Percentiles rank a stretch among this genome's conserved stretches.
phyloP scores from a whole-genome alignment of 2,329 filamentous ascomycete species.

The Ceratocystis diversiconidia region DNA sequence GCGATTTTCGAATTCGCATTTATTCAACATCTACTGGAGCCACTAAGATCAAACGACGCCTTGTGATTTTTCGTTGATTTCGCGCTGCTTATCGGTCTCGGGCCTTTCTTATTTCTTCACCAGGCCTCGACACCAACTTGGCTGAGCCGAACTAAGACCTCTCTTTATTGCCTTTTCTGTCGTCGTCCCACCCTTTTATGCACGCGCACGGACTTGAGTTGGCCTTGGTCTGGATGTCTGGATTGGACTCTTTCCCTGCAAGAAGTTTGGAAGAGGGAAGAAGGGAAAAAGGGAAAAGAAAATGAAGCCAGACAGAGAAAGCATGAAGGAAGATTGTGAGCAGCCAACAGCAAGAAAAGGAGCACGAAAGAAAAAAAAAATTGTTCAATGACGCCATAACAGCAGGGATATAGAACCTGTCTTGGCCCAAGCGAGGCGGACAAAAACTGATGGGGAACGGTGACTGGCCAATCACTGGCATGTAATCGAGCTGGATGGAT shows the following conservation, averaged over 20 bases:
- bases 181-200: neutral
- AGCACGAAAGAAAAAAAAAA: neutral
- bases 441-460: neutral
- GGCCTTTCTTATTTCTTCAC: neutral
- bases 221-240: neutral
- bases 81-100: neutral
- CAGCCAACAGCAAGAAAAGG: neutral
- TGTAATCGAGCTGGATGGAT: neutral
- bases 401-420: slow-evolving; percentile 2
- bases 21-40: too few species aligned
- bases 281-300: neutral
- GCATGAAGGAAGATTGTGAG: neutral
- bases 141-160: neutral
- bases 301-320: neutral
- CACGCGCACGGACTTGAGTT: neutral
- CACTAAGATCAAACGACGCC: neutral
- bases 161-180: neutral
- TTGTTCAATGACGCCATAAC: slow-evolving; percentile 9
- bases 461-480: neutral
- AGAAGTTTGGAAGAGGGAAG: neutral
- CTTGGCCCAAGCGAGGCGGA: neutral
- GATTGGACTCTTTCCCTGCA: too few species aligned
- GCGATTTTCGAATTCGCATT: neutral
- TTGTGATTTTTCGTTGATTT: neutral
- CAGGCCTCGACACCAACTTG: neutral